A percentile compares a stretch with the other conserved stretches of the same genome.
phyloP scores from a whole-genome alignment of 495 filamentous ascomycete species.

The Lentithecium fluviatile region DNA sequence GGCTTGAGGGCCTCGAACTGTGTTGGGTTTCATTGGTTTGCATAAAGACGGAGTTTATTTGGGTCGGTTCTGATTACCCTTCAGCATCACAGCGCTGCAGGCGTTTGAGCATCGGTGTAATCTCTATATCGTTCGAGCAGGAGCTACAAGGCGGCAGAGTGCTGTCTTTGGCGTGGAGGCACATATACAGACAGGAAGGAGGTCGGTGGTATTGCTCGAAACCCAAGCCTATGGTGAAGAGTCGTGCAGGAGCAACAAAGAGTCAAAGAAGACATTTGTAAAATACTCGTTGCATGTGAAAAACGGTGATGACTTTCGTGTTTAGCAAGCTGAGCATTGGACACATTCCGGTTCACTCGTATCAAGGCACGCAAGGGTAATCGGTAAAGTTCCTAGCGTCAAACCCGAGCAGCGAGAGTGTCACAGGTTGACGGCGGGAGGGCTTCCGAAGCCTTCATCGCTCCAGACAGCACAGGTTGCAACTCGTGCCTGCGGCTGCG shows the following conservation, averaged over 20 bases:
- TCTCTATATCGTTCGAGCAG: neutral
- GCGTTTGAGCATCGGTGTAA: conserved; percentile 3
- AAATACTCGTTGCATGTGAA: too few species aligned
- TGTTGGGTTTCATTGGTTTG: conserved; percentile 6
- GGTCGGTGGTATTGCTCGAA: neutral
- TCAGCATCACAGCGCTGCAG: conserved; percentile 10
- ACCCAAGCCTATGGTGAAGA: too few species aligned
- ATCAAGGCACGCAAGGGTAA: neutral
- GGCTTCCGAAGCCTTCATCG: too few species aligned
- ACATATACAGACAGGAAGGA: neutral
- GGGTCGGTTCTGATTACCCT: neutral
- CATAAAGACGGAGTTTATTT: conserved; percentile 26
- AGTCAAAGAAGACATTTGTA: too few species aligned
- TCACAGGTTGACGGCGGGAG: conserved; percentile 3
- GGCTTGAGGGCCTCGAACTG: neutral
- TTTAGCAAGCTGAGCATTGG: too few species aligned
- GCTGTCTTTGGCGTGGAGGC: too few species aligned
- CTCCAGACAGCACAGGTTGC: too few species aligned
- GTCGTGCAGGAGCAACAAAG: too few species aligned
- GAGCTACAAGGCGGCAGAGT: neutral
- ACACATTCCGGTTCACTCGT: neutral
- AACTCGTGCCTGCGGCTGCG: too few species aligned
- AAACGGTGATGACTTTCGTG: too few species aligned
- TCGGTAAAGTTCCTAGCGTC: neutral
- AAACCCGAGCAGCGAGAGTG: neutral